Conservation (phyloP, 306 rosid species). For the Quercus mongolica region DNA sequence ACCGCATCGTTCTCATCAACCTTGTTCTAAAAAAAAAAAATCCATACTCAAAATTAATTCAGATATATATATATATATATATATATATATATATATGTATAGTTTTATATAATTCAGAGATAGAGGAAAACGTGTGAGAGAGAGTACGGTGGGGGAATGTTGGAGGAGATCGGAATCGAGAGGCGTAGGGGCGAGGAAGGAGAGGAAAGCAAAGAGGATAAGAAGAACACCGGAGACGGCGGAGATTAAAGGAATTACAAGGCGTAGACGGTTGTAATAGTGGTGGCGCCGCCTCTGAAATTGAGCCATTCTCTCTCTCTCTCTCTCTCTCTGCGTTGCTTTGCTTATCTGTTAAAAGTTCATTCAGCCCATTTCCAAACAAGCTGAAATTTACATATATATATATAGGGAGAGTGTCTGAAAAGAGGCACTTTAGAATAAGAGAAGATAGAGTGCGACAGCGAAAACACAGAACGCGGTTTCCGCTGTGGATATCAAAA, state of each 20-base stretch:
- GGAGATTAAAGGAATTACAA: conserved; percentile 57
- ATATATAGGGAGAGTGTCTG: no score
- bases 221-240: conserved; percentile 61
- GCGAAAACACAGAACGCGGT: no score
- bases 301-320: conserved; percentile 38
- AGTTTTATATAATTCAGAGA: background rate
- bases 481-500: no score
- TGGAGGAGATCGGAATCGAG: conserved; percentile 41
- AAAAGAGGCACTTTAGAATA: no score
- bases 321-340: no score
- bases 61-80: background rate
- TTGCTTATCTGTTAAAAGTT: no score
- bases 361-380: no score
- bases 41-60: background rate
- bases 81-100: background rate
- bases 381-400: no score
- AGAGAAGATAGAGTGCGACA: no score
- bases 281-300: conserved; percentile 83
- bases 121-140: background rate
- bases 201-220: conserved; percentile 69
- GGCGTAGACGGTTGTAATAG: conserved; percentile 58
- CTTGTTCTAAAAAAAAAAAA: conserved; percentile 30
- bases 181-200: conserved; percentile 83
- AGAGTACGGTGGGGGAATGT: conserved; percentile 52
- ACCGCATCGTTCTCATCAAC: conserved; percentile 31